A percentile compares a stretch with the other conserved stretches of the same genome.
These are phyloP conservation scores for Candida mattraensis DNA, from an alignment of 805 yeast genomes.

Conservation along the genomic window DNA sequence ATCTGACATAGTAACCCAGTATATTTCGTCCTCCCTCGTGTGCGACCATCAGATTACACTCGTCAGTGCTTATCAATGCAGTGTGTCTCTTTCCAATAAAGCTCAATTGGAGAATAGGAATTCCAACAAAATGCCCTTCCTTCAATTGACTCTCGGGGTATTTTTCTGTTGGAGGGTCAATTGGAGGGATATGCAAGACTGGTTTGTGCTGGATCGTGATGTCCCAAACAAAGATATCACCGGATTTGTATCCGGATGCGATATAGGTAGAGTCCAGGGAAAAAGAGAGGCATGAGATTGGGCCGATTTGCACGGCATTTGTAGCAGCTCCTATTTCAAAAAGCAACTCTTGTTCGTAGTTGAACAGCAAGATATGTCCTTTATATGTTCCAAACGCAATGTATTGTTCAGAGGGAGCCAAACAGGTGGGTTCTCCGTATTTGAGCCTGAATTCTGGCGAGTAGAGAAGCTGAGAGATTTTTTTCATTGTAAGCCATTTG, in stretches of 20 bases:
- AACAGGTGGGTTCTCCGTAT: constrained; percentile 53
- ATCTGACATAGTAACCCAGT: constrained; percentile 46
- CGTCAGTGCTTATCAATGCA: constrained; percentile 56
- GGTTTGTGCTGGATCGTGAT: constrained; percentile 35
- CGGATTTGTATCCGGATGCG: constrained; percentile 68
- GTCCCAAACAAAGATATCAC: constrained; percentile 72
- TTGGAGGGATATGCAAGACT: constrained; percentile 31
- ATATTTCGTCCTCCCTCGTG: constrained; percentile 66
- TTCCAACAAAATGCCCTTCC: constrained; percentile 37
- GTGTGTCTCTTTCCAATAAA: constrained; percentile 54
- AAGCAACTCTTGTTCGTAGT: constrained; percentile 60
- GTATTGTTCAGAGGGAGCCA: constrained; percentile 41
- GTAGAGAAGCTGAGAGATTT: constrained; percentile 22
- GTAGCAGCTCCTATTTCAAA: constrained; percentile 38
- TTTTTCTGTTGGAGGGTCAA: constrained; percentile 20
- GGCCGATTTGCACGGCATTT: constrained; percentile 38
- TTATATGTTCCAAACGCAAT: constrained; percentile 69
- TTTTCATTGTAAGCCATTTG: constrained; percentile 32
- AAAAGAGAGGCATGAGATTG: constrained; percentile 54
- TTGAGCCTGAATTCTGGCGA: constrained; percentile 18
- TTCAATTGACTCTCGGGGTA: constrained; percentile 16
- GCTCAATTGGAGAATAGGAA: constrained; percentile 43
- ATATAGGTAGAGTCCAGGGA: constrained; percentile 70
- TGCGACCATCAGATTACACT: constrained; percentile 53
- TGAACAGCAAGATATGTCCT: constrained; percentile 67